Conservation (phyloP, 495 filamentous ascomycete species). For the Astrothelium macrocarpum region DNA sequence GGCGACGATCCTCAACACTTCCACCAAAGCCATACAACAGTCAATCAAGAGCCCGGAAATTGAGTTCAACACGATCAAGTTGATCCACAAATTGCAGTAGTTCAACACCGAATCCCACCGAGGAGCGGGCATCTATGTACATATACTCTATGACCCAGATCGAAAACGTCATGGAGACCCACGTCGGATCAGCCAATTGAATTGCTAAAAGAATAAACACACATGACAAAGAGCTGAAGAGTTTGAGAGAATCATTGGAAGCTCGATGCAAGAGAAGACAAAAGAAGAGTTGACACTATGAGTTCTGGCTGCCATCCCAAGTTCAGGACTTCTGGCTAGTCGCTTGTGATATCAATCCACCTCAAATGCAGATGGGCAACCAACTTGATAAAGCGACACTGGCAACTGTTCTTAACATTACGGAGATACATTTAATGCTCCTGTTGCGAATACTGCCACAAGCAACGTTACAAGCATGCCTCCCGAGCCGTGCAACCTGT, state of each 20-base stretch:
- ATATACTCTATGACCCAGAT: neutral
- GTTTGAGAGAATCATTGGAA: neutral
- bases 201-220: neutral
- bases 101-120: neutral
- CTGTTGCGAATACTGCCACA: neutral
- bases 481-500: neutral
- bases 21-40: neutral
- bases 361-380: neutral
- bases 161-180: neutral
- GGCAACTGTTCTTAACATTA: neutral
- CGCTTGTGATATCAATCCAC: neutral
- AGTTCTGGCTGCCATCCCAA: neutral
- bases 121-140: neutral
- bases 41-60: neutral
- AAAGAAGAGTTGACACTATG: neutral
- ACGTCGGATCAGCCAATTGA: neutral
- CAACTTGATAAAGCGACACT: neutral
- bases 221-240: neutral
- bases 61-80: neutral
- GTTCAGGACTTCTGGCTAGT: neutral
- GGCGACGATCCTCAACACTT: neutral
- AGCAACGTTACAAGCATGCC: neutral
- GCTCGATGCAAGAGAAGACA: neutral
- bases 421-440: neutral
- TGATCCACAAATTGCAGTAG: neutral